Percentiles rank a stretch among this genome's conserved stretches.
Evolutionary conservation across 805 yeast species (phyloP).

Genomic region (Cyberlindnera misumaiensis): DNA sequence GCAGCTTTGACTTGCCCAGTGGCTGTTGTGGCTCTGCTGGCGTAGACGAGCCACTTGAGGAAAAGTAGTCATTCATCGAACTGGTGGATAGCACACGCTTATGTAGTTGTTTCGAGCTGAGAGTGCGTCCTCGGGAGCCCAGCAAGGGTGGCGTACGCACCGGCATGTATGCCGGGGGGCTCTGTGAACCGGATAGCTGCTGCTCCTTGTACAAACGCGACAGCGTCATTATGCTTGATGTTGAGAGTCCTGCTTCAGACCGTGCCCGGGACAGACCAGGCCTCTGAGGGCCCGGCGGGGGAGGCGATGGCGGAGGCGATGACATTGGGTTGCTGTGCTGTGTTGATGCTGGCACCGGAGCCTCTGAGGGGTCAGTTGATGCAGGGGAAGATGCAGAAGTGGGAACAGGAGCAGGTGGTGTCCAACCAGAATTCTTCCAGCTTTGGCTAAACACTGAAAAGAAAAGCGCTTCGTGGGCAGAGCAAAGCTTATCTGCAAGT

Average conservation of each 20-base stretch:
- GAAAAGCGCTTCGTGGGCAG: no score
- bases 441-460: no score
- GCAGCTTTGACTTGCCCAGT: slow-evolving; percentile 9
- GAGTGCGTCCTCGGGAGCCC: neutral
- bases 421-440: no score
- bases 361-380: no score
- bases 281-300: neutral
- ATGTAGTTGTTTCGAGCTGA: slow-evolving; percentile 14
- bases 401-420: no score
- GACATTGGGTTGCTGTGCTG: neutral
- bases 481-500: no score
- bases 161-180: slow-evolving; percentile 8
- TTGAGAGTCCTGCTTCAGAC: slow-evolving; percentile 11
- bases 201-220: slow-evolving; percentile 20
- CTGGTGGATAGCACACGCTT: slow-evolving; percentile 18
- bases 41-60: neutral
- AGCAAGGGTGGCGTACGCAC: neutral
- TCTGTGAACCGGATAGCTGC: slow-evolving; percentile 3
- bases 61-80: slow-evolving; percentile 16
- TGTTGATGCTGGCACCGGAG: neutral
- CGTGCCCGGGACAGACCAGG: slow-evolving; percentile 1
- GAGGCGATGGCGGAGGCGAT: neutral
- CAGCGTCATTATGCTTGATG: slow-evolving; percentile 21
- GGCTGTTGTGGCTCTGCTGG: slow-evolving; percentile 2
- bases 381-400: no score